phyloP scores from a whole-genome alignment of 331 rosid genomes.

The Malus hybrid region DNA sequence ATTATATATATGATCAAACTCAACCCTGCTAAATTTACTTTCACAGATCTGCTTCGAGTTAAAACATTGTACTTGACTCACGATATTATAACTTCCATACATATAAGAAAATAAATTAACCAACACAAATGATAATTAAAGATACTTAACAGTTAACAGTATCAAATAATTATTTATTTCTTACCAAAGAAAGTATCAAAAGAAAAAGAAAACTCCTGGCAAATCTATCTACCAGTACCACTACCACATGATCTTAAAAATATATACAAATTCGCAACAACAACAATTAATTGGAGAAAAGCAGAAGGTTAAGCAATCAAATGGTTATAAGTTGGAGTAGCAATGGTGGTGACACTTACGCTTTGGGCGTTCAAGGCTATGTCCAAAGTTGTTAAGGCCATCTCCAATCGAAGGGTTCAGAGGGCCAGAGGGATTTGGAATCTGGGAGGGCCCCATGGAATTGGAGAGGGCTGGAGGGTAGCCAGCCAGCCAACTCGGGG shows the following conservation, averaged over 20 bases:
- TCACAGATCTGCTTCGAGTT: neutral
- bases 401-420: too few relatives aligned
- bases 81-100: too few relatives aligned
- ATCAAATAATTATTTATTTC: neutral
- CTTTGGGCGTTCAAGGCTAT: slow-evolving; percentile 14
- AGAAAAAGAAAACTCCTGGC: neutral
- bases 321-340: neutral
- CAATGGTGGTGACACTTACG: slow-evolving; percentile 31
- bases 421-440: too few relatives aligned
- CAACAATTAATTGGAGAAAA: neutral
- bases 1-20: neutral
- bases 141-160: neutral
- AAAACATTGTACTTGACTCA: too few relatives aligned
- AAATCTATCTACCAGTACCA: neutral
- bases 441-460: too few relatives aligned
- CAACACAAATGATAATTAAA: neutral
- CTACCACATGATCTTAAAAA: neutral
- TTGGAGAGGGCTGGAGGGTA: too few relatives aligned
- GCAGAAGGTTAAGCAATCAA: neutral
- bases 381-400: slow-evolving; percentile 13
- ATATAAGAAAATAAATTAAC: too few relatives aligned
- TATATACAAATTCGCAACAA: neutral
- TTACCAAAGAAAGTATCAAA: neutral
- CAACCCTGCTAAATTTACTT: neutral
- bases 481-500: too few relatives aligned